Evolutionary conservation across 78 protist genomes (phyloP), one percentile per base, ranked within the genome.

Genomic region (Mastigamoeba balamuthi): DNA sequence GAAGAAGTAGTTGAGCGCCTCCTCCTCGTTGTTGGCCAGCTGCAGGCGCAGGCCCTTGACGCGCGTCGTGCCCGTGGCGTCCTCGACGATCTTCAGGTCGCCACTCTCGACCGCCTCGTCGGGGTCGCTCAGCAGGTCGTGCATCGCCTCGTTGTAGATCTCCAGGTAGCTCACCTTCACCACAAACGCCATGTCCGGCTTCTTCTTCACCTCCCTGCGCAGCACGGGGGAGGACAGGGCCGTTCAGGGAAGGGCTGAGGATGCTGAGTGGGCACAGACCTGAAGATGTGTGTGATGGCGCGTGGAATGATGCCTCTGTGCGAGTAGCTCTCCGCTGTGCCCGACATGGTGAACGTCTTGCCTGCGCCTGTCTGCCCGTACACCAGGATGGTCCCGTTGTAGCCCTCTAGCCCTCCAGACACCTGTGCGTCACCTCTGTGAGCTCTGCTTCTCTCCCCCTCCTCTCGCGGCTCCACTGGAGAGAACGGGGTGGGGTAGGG

Each of bases 311-410:
- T 42, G 25, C 92, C 92, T 6, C 92, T 58, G 30, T 67, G 6
- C 23, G 68, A 33, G 73, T 66, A 88, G 64, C 74, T 53, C 30
- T 42, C 78, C 23, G 70, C 7, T 27, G 76, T 85, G 35, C 79
- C 86, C 1, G 80, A 42, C 84, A 84, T 78, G 1, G 87, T 84
- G 74, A 35, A 83, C 6, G 88, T 80, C 71, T 84, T 88, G 27
- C 88, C 88, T 1, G 89, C 86, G 6, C 92, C 92, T 1, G 92
- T 88, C 74, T 88, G 92, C 2, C 92, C 92, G 77, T 88, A 88
- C 30, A 65, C 85, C 72, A 88, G 7, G 33, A 88, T 28, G 1
- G 85, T 81, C 27, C 75, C 82, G 23, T 76, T 76, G 66, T 36
- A 27, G 10, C 88, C 82, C 1, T 71, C 43, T 17, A 84, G 30